Conservation (phyloP, 164 flowering plant species). For the Litsea cubeba region DNA sequence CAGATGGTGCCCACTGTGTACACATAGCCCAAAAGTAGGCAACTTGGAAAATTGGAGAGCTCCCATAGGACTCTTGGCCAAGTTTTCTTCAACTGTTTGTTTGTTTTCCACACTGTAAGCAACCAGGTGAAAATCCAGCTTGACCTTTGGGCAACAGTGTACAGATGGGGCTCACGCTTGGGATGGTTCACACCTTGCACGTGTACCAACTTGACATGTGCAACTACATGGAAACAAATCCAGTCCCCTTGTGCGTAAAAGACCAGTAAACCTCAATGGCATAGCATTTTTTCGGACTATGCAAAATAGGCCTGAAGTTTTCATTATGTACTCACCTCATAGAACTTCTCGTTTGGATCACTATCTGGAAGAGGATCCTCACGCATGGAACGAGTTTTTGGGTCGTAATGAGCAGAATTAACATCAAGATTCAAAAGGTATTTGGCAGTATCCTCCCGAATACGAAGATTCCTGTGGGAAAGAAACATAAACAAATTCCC, state of each 20-base stretch:
- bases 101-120: not conserved
- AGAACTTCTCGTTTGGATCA: constrained; percentile 85
- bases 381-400: constrained; percentile 89
- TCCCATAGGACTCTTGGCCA: not conserved
- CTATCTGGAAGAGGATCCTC: constrained; percentile 90
- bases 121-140: not conserved
- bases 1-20: not conserved
- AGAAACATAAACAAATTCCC: not conserved
- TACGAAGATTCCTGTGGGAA: constrained; percentile 67
- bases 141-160: not conserved
- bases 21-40: not conserved
- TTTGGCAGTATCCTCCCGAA: constrained; percentile 90
- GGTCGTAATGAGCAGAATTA: constrained; percentile 84
- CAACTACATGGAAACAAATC: not conserved
- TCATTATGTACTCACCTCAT: constrained; percentile 34
- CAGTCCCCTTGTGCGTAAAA: not conserved
- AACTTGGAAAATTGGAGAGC: too few relatives aligned
- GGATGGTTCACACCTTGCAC: not conserved
- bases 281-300: not conserved
- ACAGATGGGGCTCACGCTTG: not conserved
- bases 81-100: not conserved
- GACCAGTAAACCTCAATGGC: too few relatives aligned
- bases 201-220: not conserved
- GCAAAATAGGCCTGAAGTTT: not conserved
- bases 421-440: constrained; percentile 87